Evolutionary conservation across 495 filamentous ascomycete genomes (phyloP), one percentile per base, ranked within the genome.

Genomic region (Tuber indicum): DNA sequence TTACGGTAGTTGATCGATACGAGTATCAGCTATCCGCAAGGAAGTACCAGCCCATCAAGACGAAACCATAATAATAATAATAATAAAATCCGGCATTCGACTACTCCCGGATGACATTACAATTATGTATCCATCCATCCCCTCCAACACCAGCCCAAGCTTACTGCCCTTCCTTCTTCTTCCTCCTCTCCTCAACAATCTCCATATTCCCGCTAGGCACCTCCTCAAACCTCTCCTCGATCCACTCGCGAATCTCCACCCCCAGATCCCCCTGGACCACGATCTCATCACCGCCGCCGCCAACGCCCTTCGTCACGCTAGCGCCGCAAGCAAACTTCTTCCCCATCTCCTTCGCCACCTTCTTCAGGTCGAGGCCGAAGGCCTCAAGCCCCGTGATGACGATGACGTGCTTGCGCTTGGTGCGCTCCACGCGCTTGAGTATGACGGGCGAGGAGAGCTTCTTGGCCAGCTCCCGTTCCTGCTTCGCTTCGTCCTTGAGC

Each of bases 241-340:
- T 84, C 86, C 92, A 98, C 79, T 98, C 96, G 80, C 91, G 89
- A 74, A 99, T 91, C 84, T 98, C 96, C 83, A 94, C 94, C 84
- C 94, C 96, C 79, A 98, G 90, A 86, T 99, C 96, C 21, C 96
- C 96, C 85, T 99, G 96, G 62, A 99, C 94, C 46, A 97, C 95
- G 83, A 99, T 98, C 87, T 98, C 96, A 85, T 98, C 96, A 17
- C 91, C 91, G 3, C 94, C 95, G 71, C 89, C 91, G 39, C 93
- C 89, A 12, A 91, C 88, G 16, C 76, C 78, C 86, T 97, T 96
- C 23, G 95, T 98, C 66, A 98, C 94, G 21, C 90, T 92, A n/a
- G 90, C 90, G 0, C 96, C 96, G 1, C 96, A 98, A 26, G 96
- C 96, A 83, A 99, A 94, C 85, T 93, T 94, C 87, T 94, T 94